A percentile compares a stretch with the other conserved stretches of the same genome.
phyloP scores from a whole-genome alignment of 2,329 filamentous ascomycete genomes.

The Fusarium circinatum region DNA sequence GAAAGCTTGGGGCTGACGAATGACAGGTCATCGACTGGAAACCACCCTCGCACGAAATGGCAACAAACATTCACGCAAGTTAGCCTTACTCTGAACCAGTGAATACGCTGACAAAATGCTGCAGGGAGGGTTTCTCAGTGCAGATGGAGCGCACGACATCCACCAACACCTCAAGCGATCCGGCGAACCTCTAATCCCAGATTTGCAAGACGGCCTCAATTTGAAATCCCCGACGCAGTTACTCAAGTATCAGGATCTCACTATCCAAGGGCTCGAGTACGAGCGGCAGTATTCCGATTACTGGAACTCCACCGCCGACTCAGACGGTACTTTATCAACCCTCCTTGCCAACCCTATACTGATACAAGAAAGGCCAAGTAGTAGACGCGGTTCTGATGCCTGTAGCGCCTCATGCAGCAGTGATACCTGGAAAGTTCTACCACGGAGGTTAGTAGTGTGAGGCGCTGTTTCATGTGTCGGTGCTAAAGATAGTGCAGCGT shows the following conservation, averaged over 20 bases:
- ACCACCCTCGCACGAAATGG: slow-evolving; percentile 12
- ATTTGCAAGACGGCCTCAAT: slow-evolving; percentile 50
- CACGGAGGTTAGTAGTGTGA: slow-evolving; percentile 34
- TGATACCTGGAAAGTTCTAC: slow-evolving; percentile 58
- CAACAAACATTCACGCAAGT: slow-evolving; percentile 17
- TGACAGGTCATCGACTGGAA: slow-evolving; percentile 46
- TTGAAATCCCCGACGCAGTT: slow-evolving; percentile 40
- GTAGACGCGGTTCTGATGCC: slow-evolving; percentile 67
- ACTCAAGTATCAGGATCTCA: slow-evolving; percentile 54
- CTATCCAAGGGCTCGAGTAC: slow-evolving; percentile 63
- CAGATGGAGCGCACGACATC: slow-evolving; percentile 51
- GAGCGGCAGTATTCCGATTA: slow-evolving; percentile 71
- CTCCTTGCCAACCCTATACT: background rate
- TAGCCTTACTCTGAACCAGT: too few species aligned
- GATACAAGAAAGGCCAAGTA: slow-evolving; percentile 49
- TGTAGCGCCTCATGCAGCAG: slow-evolving; percentile 60
- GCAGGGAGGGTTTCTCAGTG: slow-evolving; percentile 44
- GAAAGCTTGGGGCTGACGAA: fast-evolving
- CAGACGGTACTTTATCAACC: slow-evolving; percentile 54
- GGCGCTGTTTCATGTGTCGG: fast-evolving
- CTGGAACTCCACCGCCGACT: slow-evolving; percentile 65
- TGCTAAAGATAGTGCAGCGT: slow-evolving; percentile 31
- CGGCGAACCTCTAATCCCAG: slow-evolving; percentile 62
- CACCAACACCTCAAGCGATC: slow-evolving; percentile 62
- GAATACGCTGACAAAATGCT: fast-evolving